Conservation (phyloP, 2,329 filamentous ascomycete genomes). For the Cytospora schulzeri region DNA sequence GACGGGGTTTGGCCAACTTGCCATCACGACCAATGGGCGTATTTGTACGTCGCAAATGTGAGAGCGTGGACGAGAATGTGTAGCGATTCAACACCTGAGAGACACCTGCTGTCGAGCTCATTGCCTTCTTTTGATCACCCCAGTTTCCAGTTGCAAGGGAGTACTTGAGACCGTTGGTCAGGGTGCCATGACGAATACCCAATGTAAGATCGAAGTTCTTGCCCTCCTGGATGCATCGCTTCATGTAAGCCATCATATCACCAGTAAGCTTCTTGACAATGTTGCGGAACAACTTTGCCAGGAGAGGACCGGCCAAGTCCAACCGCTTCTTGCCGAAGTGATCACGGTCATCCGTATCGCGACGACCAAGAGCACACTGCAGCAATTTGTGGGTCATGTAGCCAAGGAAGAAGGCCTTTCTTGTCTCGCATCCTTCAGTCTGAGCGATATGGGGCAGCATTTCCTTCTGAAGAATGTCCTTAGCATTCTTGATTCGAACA, state of each 20-base stretch:
- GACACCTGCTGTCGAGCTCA: slow-evolving; percentile 91
- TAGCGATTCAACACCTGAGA: slow-evolving; percentile 98
- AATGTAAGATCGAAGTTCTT: slow-evolving; percentile 88
- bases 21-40: slow-evolving; percentile 97
- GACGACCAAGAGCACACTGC: slow-evolving; percentile 88
- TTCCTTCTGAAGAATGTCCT: slow-evolving; percentile 96
- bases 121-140: slow-evolving; percentile 99
- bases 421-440: slow-evolving; percentile 87
- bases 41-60: slow-evolving; percentile 95
- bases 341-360: slow-evolving; percentile 95
- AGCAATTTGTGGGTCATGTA: slow-evolving; percentile 98
- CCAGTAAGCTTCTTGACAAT: slow-evolving; percentile 89
- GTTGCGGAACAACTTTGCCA: slow-evolving; percentile 94
- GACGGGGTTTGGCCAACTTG: slow-evolving; percentile 95
- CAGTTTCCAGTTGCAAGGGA: slow-evolving; percentile 97
- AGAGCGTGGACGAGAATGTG: slow-evolving; percentile 94
- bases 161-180: slow-evolving; percentile 95
- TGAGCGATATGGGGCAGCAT: slow-evolving; percentile 96
- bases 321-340: slow-evolving; percentile 99
- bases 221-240: slow-evolving; percentile 87
- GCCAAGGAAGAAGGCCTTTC: slow-evolving; percentile 96
- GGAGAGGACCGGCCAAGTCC: slow-evolving; percentile 88
- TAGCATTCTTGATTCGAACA: slow-evolving; percentile 87
- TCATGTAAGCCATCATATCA: slow-evolving; percentile 88
- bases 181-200: slow-evolving; percentile 85